phyloP scores from a whole-genome alignment of 2,329 filamentous ascomycete genomes.

The Cordyceps cateniannulata region DNA sequence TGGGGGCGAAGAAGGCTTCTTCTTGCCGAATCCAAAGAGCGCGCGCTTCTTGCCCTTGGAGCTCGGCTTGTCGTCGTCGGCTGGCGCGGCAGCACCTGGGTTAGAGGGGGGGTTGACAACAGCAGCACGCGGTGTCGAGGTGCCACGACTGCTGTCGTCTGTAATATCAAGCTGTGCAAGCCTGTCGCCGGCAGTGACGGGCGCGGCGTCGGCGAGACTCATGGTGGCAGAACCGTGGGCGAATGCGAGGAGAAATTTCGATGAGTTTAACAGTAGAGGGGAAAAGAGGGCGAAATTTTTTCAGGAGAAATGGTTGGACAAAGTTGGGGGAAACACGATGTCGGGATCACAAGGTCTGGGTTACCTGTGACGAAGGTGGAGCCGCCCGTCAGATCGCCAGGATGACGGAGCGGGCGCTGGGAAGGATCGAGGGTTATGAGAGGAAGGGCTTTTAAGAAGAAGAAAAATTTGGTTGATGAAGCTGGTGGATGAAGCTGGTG shows the following conservation, averaged over 20 bases:
- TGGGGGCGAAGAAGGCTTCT: slow-evolving; percentile 36
- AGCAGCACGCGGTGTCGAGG: slow-evolving; percentile 27
- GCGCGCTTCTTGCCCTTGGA: slow-evolving; percentile 46
- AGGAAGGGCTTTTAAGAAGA: neutral
- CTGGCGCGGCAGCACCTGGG: slow-evolving; percentile 21
- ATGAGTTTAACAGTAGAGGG: neutral
- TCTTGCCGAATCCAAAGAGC: slow-evolving; percentile 57
- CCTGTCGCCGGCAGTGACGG: slow-evolving; percentile 9
- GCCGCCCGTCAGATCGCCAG: slow-evolving; percentile 11
- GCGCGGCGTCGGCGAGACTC: slow-evolving; percentile 12
- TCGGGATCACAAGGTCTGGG: slow-evolving; percentile 11
- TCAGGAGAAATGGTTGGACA: neutral
- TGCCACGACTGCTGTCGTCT: slow-evolving; percentile 21
- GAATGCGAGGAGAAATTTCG: neutral
- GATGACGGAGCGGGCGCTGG: slow-evolving; percentile 7
- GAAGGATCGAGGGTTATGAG: neutral
- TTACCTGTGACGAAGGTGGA: slow-evolving; percentile 10
- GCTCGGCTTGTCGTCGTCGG: slow-evolving; percentile 20
- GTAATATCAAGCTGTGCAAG: slow-evolving; percentile 16
- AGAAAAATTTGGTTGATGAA: neutral
- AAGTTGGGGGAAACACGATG: slow-evolving; percentile 3
- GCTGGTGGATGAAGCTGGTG: neutral
- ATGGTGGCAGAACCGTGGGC: neutral
- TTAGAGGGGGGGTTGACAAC: neutral
- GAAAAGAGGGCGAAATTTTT: neutral